phyloP scores from a whole-genome alignment of 805 yeast species.

The Kodamaea kaohsiungensis region DNA sequence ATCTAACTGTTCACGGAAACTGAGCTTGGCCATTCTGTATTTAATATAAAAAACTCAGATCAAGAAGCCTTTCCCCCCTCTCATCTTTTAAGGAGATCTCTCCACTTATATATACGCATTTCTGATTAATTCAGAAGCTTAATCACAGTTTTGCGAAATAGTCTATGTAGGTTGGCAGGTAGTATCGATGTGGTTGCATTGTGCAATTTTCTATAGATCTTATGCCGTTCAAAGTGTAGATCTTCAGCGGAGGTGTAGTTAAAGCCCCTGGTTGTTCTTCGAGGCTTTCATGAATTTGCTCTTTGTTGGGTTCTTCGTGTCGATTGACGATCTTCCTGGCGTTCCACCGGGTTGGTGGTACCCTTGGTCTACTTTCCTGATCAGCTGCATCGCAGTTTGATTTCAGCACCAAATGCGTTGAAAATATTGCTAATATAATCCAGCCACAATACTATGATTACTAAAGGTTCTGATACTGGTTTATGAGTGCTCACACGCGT shows the following conservation, averaged over 20 bases:
- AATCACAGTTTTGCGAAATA: not conserved
- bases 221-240: not conserved
- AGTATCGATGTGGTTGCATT: not conserved
- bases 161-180: not conserved
- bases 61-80: not conserved
- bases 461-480: not conserved
- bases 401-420: not conserved
- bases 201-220: not conserved
- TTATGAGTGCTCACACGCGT: not conserved
- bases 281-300: not conserved
- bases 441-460: not conserved
- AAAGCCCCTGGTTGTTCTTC: not conserved
- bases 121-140: not conserved
- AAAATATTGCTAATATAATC: not conserved
- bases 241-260: not conserved
- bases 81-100: not conserved
- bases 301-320: not conserved
- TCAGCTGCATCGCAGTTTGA: too few relatives aligned
- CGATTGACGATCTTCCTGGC: too few relatives aligned
- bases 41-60: not conserved
- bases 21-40: not conserved
- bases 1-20: slow-evolving; percentile 14
- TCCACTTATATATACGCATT: not conserved
- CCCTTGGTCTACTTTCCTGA: too few relatives aligned
- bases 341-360: too few relatives aligned